These are phyloP conservation scores for Umbelopsis vinacea DNA, from an alignment of 192 early-diverging fungal genomes.

Conservation along the genomic window DNA sequence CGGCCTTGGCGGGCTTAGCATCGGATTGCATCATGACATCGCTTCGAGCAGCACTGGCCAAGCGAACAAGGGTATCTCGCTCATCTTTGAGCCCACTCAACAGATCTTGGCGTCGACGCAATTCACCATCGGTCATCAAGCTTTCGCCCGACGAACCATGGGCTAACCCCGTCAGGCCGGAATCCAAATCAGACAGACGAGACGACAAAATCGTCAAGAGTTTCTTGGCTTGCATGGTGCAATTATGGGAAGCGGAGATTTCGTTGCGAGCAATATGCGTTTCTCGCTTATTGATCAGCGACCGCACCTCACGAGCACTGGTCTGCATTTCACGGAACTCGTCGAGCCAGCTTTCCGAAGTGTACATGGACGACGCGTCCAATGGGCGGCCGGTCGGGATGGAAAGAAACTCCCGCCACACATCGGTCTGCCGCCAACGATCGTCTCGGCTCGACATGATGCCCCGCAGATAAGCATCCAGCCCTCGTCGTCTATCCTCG, in stretches of 20 bases:
- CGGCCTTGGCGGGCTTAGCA: conserved; percentile 25
- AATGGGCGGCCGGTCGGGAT: conserved; percentile 59
- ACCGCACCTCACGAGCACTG: conserved; percentile 71
- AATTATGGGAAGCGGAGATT: conserved; percentile 77
- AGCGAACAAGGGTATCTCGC: conserved; percentile 61
- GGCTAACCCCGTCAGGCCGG: conserved; percentile 55
- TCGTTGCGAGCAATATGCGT: conserved; percentile 75
- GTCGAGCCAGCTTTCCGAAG: conserved; percentile 81
- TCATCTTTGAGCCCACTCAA: conserved; percentile 74
- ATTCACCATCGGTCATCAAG: conserved; percentile 72
- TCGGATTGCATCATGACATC: conserved; percentile 29
- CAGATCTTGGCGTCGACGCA: conserved; percentile 79
- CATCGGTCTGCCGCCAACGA: conserved; percentile 73
- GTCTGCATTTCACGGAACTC: conserved; percentile 69
- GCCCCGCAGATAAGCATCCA: conserved; percentile 80
- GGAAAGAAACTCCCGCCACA: conserved; percentile 79
- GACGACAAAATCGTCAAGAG: conserved; percentile 52
- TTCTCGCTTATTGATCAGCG: conserved; percentile 73
- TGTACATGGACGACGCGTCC: conserved; percentile 51
- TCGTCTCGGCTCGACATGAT: conserved; percentile 75
- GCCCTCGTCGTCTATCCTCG: conserved; percentile 74
- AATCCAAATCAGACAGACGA: conserved; percentile 59
- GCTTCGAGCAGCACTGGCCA: conserved; percentile 58
- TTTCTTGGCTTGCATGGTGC: conserved; percentile 78
- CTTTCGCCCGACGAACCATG: conserved; percentile 47